Base-by-base conservation (phyloP, 140 eudicot genomes). In the Bidens hawaiensis region DNA sequence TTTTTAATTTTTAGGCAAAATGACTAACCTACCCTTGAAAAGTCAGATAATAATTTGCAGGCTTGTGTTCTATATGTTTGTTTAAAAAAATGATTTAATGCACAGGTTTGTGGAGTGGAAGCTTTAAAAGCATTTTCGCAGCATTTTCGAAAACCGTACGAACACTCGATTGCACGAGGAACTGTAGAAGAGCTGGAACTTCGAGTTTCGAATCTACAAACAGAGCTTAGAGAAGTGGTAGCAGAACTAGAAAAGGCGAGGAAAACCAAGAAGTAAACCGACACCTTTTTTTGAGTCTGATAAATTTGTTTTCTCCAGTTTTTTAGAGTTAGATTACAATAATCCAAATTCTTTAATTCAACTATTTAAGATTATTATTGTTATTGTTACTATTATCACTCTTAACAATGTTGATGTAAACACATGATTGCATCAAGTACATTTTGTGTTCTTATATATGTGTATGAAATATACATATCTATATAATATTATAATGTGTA, bases 91-190 rank as follows among this genome's bases (percentile, higher is more conserved):
- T 12, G 9, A 23, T 76, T 60, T 52, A 5, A 45, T 62, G 2
- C 2, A 22, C 67, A 93, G 99, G 99, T 93, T 62, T 82, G 93
- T 41, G 99, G 96, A 49, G 77, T 93, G 52, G 90, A 85, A 56
- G 95, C 99, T n/a, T 33, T 93, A 70, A 79, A 73, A 55, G 75
- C 82, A 49, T 93, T 93, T 60, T 88, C 99, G 1, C 52, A 46
- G 38, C 67, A 83, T 31, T 93, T 93, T 64, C 3, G 73, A 41
- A 48, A 79, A 26, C 94, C 95, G 6, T 85, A 83, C 14, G 36
- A 79, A 52, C 86, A 91, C 4, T 67, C 73, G 6, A 46, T 77
- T 26, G 49, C 26, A 1, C 68, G 72, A 50, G 90, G 88, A 51
- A 77, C 95, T 5, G 71, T 79, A 5, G 95, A 88, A 74, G 95